Evolutionary conservation across 2,329 filamentous ascomycete genomes (phyloP), one percentile per base, ranked within the genome.

Genomic region (Botrytis sinoallii): DNA sequence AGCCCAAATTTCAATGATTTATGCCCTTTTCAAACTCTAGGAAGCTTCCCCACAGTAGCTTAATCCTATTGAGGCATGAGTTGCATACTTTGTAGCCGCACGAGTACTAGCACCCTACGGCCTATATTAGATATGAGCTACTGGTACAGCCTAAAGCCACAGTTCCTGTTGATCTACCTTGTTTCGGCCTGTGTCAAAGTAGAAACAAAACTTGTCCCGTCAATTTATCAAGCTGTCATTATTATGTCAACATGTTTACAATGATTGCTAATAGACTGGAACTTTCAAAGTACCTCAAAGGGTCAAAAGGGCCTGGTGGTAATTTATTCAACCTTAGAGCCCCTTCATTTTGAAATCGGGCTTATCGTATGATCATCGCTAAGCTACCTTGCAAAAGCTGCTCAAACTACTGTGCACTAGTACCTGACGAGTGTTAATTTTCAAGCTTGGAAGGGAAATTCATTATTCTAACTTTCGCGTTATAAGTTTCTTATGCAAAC

Each of bases 331-430:
- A 67, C 46, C 65, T 29, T 55, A 20, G 22, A 29, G 46, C 46
- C 65, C 65, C 65, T 67, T 67, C 65, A 67, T 67, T 55, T 67
- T 29, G 46, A 10, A 29, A 10, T 55, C 14, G 25, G 25, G n/a
- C 8, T 38, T 20, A 20, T 67, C 44, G 64, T 32, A 32, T 67
- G 32, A 52, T 67, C 2, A n/a, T 10, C 14, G 35, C 60, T 63
- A 42, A n/a, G 60, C 60, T 63, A 42, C 32, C 59, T 61, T 60
- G 9, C 32, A n/a, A 25, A n/a, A 52, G 25, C 32, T n/a, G 20
- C 7, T 38, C 16, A n/a, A n/a, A 32, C n/a, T n/a, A 32, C 44
- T 38, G 8, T 9, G 18, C 14, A 8, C 29, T 38, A 52, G 35
- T 48, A 66, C 29, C 46, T 20, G n/a, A 22, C 12, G 32, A 67